A percentile compares a stretch with the other conserved stretches of the same genome.
Evolutionary conservation across 1,139 yeast species (phyloP).

Genomic region (Pichia sp.): DNA sequence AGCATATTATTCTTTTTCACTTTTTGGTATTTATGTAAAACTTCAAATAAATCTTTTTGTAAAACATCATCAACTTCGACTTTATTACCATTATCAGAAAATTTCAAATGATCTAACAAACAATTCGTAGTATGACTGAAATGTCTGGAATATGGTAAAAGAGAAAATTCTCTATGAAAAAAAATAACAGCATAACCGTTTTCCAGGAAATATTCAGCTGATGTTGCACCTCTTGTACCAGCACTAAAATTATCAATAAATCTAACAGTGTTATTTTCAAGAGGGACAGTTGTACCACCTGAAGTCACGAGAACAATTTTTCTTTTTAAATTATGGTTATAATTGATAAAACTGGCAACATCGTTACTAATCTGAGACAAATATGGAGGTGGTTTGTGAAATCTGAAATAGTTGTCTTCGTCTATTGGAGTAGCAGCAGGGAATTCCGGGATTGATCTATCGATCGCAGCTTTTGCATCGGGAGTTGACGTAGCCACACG

Average conservation of each 20-base stretch:
- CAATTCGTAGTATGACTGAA: slow-evolving; percentile 81
- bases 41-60: slow-evolving; percentile 56
- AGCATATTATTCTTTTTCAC: slow-evolving; percentile 57
- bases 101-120: slow-evolving; percentile 76
- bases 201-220: slow-evolving; percentile 85
- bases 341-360: slow-evolving; percentile 53
- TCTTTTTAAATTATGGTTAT: slow-evolving; percentile 36
- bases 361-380: slow-evolving; percentile 53
- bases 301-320: slow-evolving; percentile 79
- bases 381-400: slow-evolving; percentile 70
- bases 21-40: slow-evolving; percentile 57
- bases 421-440: slow-evolving; percentile 72
- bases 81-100: slow-evolving; percentile 37
- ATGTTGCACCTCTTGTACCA: slow-evolving; percentile 95
- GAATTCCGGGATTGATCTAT: slow-evolving; percentile 65
- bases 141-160: slow-evolving; percentile 85
- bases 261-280: slow-evolving; percentile 92
- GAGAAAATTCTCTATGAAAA: slow-evolving; percentile 83
- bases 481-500: slow-evolving; percentile 51
- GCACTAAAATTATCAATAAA: slow-evolving; percentile 96
- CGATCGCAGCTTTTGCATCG: slow-evolving; percentile 67
- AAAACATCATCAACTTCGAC: slow-evolving; percentile 57
- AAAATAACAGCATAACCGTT: slow-evolving; percentile 88
- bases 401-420: slow-evolving; percentile 68
- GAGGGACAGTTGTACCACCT: slow-evolving; percentile 98